A percentile compares a stretch with the other conserved stretches of the same genome.
phyloP scores from a whole-genome alignment of 1,139 yeast genomes.

The Pichia cactophila region DNA sequence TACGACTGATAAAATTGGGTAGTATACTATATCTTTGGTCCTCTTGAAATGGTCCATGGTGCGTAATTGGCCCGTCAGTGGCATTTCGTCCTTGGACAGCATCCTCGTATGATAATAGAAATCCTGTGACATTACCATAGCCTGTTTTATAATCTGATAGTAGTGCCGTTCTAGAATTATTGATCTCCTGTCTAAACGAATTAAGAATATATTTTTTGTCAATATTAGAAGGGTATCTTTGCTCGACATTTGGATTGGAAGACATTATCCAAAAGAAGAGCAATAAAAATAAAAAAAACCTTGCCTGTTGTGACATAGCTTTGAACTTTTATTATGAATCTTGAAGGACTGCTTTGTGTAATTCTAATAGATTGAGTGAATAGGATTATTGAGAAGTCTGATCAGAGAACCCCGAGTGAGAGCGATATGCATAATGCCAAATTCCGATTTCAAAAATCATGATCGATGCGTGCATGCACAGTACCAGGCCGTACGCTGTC shows the following conservation, averaged over 20 bases:
- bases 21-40: conserved; percentile 48
- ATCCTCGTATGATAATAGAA: conserved; percentile 55
- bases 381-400: too few relatives aligned
- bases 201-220: conserved; percentile 23
- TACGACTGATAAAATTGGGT: conserved; percentile 48
- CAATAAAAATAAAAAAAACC: conserved; percentile 26
- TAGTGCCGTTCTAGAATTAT: conserved; percentile 30
- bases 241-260: conserved; percentile 30
- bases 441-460: too few relatives aligned
- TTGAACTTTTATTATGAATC: neutral
- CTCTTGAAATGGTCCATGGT: conserved; percentile 45
- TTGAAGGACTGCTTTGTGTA: too few relatives aligned
- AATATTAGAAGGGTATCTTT: conserved; percentile 27
- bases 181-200: conserved; percentile 30
- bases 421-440: too few relatives aligned
- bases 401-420: too few relatives aligned
- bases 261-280: conserved; percentile 31
- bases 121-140: conserved; percentile 71
- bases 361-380: too few relatives aligned
- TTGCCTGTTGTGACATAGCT: conserved; percentile 11
- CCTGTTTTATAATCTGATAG: conserved; percentile 42
- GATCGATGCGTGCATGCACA: too few relatives aligned
- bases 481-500: too few relatives aligned
- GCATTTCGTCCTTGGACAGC: conserved; percentile 35
- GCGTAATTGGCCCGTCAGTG: conserved; percentile 53